Percentiles rank a stretch among this genome's conserved stretches.
These are phyloP conservation scores for Physcomitrium patens DNA, from an alignment of 225 moss, liverwort and hornwort species.

Conservation along the genomic window DNA sequence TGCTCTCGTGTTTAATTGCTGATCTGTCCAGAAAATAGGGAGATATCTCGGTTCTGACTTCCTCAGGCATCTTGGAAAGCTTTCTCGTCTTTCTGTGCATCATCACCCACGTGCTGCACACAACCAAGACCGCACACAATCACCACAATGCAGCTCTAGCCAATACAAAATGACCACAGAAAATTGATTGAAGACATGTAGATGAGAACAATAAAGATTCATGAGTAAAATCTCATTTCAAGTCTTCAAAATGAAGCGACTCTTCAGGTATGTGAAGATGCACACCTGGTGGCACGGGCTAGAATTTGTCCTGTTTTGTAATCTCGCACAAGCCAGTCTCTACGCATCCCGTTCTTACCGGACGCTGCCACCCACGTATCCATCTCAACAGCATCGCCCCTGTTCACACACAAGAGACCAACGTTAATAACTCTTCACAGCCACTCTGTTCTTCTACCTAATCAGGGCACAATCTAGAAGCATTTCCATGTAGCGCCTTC, in stretches of 20 bases:
- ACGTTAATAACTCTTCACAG: constrained; percentile 18
- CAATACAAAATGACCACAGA: neutral
- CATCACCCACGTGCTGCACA: constrained; percentile 75
- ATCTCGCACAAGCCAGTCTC: constrained; percentile 91
- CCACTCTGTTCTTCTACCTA: too few relatives aligned
- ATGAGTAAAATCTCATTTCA: neutral
- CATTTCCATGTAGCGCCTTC: neutral
- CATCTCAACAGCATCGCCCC: constrained; percentile 91
- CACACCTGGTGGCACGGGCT: constrained; percentile 86
- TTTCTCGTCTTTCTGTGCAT: constrained; percentile 68
- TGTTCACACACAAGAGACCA: constrained; percentile 29
- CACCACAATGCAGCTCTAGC: constrained; percentile 17
- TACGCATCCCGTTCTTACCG: constrained; percentile 93
- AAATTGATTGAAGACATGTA: neutral
- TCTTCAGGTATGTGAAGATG: constrained; percentile 14
- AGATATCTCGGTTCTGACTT: constrained; percentile 64
- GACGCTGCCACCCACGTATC: constrained; percentile 94
- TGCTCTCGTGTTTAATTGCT: constrained; percentile 56
- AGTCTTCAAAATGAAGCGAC: neutral
- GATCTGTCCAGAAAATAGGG: constrained; percentile 62
- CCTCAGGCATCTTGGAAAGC: constrained; percentile 71
- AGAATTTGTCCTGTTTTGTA: constrained; percentile 84
- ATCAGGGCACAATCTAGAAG: too few relatives aligned
- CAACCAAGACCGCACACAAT: constrained; percentile 9
- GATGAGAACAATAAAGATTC: neutral